Evolutionary conservation across 176 grass and related monocot genomes (phyloP).

Genomic region (Urochloa ruziziensis): DNA sequence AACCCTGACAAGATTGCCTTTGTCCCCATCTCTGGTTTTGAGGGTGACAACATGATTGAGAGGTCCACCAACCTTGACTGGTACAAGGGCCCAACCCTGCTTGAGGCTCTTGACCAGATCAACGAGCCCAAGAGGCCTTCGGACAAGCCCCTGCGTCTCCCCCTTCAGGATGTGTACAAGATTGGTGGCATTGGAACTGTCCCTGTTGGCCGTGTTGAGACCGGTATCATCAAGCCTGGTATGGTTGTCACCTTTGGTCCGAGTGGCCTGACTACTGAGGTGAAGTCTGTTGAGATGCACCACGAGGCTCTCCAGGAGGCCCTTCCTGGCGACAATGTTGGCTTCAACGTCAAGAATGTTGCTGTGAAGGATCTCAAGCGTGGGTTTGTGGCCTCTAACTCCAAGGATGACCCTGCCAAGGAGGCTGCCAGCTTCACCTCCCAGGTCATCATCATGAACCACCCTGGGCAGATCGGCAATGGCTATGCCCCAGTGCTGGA

Average conservation of each 20-base stretch:
- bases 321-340: conserved; percentile 74
- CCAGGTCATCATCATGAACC: conserved; percentile 98
- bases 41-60: too few species aligned
- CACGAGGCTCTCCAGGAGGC: conserved; percentile 83
- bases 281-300: conserved; percentile 97
- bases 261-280: conserved; percentile 73
- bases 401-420: conserved; percentile 92
- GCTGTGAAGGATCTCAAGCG: conserved; percentile 89
- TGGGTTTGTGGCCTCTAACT: conserved; percentile 84
- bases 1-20: too few species aligned
- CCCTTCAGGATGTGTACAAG: conserved; percentile 99
- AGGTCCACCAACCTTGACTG: too few species aligned
- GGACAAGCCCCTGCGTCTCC: conserved; percentile 94
- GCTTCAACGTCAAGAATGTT: conserved; percentile 88
- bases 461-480: conserved; percentile 89
- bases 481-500: conserved; percentile 84
- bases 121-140: conserved; percentile 82
- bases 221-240: conserved; percentile 75
- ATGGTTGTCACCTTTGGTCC: conserved; percentile 88
- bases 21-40: too few species aligned
- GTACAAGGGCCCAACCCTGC: too few species aligned
- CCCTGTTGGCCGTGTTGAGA: conserved; percentile 79
- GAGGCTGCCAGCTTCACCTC: conserved; percentile 81
- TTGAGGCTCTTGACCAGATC: conserved; percentile 80
- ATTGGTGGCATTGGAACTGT: conserved; percentile 93